phyloP scores from a whole-genome alignment of 169 alveolate species.

The Eimeria tenella region DNA sequence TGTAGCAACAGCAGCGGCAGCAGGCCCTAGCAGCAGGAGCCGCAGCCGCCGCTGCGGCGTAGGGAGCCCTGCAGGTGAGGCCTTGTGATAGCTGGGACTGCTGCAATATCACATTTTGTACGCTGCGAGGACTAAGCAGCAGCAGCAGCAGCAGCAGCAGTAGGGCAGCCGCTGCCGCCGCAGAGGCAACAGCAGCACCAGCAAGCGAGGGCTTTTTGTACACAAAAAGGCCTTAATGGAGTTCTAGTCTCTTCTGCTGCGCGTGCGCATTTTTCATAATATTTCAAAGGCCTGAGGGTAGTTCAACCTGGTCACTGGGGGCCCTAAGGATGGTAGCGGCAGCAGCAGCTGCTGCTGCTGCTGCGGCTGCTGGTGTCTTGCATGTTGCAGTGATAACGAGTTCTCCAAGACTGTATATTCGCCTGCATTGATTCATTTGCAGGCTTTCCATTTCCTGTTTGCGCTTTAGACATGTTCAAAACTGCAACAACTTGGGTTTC shows the following conservation, averaged over 20 bases:
- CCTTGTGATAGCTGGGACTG: too few relatives aligned
- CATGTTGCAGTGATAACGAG: neutral
- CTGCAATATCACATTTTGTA: too few relatives aligned
- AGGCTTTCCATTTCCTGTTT: neutral
- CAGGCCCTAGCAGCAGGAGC: neutral
- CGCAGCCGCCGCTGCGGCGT: too few relatives aligned
- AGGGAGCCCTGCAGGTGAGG: too few relatives aligned
- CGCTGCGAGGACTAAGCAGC: too few relatives aligned
- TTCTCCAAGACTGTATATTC: neutral
- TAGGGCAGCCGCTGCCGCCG: neutral
- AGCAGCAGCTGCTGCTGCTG: constrained; percentile 24
- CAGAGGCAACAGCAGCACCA: neutral
- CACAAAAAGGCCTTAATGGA: neutral
- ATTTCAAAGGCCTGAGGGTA: neutral
- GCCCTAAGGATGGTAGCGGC: neutral
- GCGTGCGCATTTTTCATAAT: neutral
- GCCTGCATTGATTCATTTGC: neutral
- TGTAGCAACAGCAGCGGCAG: neutral
- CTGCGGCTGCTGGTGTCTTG: neutral
- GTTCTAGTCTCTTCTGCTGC: neutral
- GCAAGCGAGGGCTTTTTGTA: neutral
- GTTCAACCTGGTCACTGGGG: neutral
- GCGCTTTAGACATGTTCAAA: neutral
- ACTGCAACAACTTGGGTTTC: too few relatives aligned
- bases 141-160: too few relatives aligned